Percentiles rank a stretch among this genome's conserved stretches.
phyloP scores from a whole-genome alignment of 768 basidiomycete species.

The Mycena amicta region DNA sequence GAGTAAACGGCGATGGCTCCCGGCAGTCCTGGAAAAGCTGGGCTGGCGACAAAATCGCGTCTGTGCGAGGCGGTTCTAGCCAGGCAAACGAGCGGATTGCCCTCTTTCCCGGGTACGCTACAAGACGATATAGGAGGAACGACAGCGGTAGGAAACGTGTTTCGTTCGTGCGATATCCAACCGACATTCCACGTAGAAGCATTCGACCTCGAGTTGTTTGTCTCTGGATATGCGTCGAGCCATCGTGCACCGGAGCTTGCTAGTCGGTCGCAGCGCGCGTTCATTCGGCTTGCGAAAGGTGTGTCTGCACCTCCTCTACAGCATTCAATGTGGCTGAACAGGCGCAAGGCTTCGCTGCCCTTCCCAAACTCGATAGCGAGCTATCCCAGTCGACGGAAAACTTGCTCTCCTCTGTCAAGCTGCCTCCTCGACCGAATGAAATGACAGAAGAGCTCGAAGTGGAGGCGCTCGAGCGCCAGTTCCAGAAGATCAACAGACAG shows the following conservation, averaged over 20 bases:
- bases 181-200: slow-evolving; percentile 48
- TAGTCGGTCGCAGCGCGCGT: slow-evolving; percentile 75
- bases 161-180: too few species aligned
- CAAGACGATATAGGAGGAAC: slow-evolving; percentile 45
- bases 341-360: slow-evolving; percentile 64
- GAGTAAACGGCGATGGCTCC: slow-evolving; percentile 22
- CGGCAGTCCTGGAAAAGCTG: slow-evolving; percentile 60
- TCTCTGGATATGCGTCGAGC: slow-evolving; percentile 77
- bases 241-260: slow-evolving; percentile 59
- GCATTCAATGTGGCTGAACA: background rate
- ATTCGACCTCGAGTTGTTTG: slow-evolving; percentile 72
- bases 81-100: slow-evolving; percentile 45
- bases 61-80: slow-evolving; percentile 19
- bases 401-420: slow-evolving; percentile 44
- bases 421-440: slow-evolving; percentile 62
- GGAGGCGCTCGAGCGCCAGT: slow-evolving; percentile 55
- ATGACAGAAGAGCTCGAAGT: slow-evolving; percentile 62
- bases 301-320: slow-evolving; percentile 3
- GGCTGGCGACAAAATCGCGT: slow-evolving; percentile 60
- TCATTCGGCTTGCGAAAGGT: slow-evolving; percentile 81
- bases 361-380: slow-evolving; percentile 59
- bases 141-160: slow-evolving; percentile 37
- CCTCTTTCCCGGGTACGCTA: slow-evolving; percentile 85
- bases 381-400: slow-evolving; percentile 51
- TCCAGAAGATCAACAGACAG: slow-evolving; percentile 40